Evolutionary conservation across 2,329 filamentous ascomycete genomes (phyloP).

Genomic region (Aspergillus melleus): DNA sequence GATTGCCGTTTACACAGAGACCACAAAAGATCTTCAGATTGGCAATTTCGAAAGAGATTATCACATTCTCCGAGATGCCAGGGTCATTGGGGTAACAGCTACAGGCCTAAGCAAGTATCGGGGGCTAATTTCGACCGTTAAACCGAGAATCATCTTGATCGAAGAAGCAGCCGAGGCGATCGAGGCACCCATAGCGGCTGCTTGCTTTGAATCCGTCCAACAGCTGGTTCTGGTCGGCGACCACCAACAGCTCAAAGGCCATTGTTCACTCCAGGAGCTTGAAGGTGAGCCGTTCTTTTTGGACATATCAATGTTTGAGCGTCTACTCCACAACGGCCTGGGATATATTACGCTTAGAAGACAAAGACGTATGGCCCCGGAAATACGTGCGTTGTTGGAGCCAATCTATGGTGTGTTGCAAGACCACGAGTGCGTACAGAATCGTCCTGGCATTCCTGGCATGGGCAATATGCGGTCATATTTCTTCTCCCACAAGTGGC

Average conservation of each 20-base stretch:
- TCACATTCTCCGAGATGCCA: constrained; percentile 60
- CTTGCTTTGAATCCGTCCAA: constrained; percentile 62
- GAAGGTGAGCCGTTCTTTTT: constrained; percentile 63
- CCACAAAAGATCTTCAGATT: constrained; percentile 55
- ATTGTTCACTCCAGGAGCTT: constrained; percentile 63
- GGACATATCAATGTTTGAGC: constrained; percentile 76
- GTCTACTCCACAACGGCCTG: constrained; percentile 66
- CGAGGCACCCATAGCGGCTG: constrained; percentile 57
- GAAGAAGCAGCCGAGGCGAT: constrained; percentile 78
- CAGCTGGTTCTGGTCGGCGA: constrained; percentile 74
- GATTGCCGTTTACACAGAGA: constrained; percentile 51
- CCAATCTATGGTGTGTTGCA: constrained; percentile 62
- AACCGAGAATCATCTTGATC: constrained; percentile 69
- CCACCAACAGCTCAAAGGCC: constrained; percentile 72
- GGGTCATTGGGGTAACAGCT: constrained; percentile 69
- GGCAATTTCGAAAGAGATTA: constrained; percentile 61
- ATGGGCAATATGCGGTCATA: constrained; percentile 63
- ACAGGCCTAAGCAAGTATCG: constrained; percentile 82
- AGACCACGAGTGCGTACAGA: constrained; percentile 59
- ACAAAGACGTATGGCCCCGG: constrained; percentile 73
- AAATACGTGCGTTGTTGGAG: constrained; percentile 60
- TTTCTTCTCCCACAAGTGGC: constrained; percentile 66
- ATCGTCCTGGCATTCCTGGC: constrained; percentile 57
- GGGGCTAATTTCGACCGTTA: constrained; percentile 63
- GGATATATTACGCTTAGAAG: constrained; percentile 64